phyloP scores from a whole-genome alignment of 192 early-diverging fungal species.

The Coemansia pectinata region DNA sequence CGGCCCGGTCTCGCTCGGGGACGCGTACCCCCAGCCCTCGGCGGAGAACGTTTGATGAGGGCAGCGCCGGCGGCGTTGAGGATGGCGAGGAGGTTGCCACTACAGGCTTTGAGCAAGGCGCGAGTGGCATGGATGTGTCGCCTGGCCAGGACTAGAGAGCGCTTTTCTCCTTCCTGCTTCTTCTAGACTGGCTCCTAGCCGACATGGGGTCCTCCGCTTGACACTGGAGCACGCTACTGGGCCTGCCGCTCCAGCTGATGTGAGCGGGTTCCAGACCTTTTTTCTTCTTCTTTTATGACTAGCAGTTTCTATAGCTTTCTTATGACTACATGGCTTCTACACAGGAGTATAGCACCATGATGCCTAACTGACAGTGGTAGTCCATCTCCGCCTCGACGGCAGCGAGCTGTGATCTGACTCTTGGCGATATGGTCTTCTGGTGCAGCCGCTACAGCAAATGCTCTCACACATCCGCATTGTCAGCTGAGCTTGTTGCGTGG shows the following conservation, averaged over 20 bases:
- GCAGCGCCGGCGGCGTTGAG: slow-evolving; percentile 2
- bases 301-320: background rate
- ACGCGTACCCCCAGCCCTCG: slow-evolving; percentile 48
- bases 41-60: slow-evolving; percentile 7
- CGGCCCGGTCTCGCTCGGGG: slow-evolving; percentile 7
- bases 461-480: background rate
- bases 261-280: background rate
- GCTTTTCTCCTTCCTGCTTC: background rate
- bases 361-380: background rate
- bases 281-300: background rate
- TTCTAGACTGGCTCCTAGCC: background rate
- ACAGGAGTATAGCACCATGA: background rate
- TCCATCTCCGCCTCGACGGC: background rate
- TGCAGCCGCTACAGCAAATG: background rate
- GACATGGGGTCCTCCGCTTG: background rate
- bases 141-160: slow-evolving; percentile 1
- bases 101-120: slow-evolving; percentile 5
- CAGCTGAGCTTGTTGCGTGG: background rate
- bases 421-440: background rate
- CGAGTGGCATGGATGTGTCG: slow-evolving; percentile 13
- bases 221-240: background rate
- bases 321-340: background rate
- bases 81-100: slow-evolving; percentile 10
- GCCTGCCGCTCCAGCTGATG: background rate
- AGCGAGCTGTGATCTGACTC: background rate